Evolutionary conservation across 2,329 filamentous ascomycete species (phyloP).

Genomic region (Scortechinia acanthostroma): DNA sequence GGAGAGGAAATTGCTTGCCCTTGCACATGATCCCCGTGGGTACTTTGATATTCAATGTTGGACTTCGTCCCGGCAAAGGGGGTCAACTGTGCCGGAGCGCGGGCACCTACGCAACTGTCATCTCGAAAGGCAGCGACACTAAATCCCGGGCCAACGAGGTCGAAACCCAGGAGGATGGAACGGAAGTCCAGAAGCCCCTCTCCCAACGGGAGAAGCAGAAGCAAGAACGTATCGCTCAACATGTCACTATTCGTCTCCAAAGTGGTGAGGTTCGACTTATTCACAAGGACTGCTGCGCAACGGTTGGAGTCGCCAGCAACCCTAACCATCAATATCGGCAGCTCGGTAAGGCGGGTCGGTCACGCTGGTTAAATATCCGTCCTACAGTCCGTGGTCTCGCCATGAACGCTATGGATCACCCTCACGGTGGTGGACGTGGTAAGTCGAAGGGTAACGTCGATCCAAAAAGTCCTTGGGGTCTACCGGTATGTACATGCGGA

Average conservation of each 20-base stretch:
- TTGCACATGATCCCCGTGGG: constrained; percentile 93
- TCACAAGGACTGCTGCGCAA: constrained; percentile 86
- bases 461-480: constrained; percentile 93
- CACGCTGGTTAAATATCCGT: constrained; percentile 85
- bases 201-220: constrained; percentile 49
- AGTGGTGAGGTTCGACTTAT: constrained; percentile 89
- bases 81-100: constrained; percentile 93
- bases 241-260: constrained; percentile 78
- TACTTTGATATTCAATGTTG: constrained; percentile 87
- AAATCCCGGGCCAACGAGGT: background rate
- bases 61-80: constrained; percentile 63
- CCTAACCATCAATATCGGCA: constrained; percentile 82
- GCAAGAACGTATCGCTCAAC: constrained; percentile 25
- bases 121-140: constrained; percentile 74
- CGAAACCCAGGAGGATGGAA: background rate
- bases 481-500: constrained; percentile 68
- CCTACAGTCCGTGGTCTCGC: constrained; percentile 94
- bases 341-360: constrained; percentile 89
- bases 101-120: constrained; percentile 81
- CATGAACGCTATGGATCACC: constrained; percentile 94
- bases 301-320: constrained; percentile 91
- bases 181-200: background rate
- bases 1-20: constrained; percentile 88
- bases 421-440: constrained; percentile 96
- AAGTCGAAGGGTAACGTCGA: constrained; percentile 98